Evolutionary conservation across 2,329 filamentous ascomycete genomes (phyloP).

Genomic region (Huntiella abstrusa): DNA sequence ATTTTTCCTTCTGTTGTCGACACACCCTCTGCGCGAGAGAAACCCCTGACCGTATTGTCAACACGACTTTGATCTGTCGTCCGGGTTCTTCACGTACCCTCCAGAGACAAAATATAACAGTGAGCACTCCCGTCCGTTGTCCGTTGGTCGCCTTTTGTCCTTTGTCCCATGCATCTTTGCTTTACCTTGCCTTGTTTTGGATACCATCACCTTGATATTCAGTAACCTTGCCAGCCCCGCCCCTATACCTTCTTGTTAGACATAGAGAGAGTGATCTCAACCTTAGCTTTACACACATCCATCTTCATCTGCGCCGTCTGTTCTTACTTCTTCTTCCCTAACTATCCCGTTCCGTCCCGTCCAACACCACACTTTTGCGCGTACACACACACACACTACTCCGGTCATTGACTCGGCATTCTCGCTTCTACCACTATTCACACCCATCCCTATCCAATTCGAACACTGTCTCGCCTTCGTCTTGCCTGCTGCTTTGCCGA

Average conservation of each 20-base stretch:
- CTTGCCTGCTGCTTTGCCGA: background rate
- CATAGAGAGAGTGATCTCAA: slow-evolving; percentile 4
- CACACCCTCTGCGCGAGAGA: background rate
- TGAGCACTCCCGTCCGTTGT: slow-evolving; percentile 2
- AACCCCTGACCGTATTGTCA: slow-evolving; percentile 3
- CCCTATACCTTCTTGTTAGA: background rate
- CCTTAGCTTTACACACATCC: background rate
- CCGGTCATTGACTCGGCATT: background rate
- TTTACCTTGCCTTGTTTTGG: slow-evolving; percentile 1
- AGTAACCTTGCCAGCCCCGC: background rate
- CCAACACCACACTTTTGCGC: background rate
- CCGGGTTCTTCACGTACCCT: background rate
- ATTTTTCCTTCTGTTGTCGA: too few species aligned
- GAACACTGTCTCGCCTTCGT: too few species aligned
- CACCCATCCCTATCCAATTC: background rate
- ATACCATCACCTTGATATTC: slow-evolving; percentile 2
- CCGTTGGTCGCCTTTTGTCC: background rate
- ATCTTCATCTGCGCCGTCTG: background rate
- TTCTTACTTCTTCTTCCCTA: too few species aligned
- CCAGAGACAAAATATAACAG: slow-evolving; percentile 3
- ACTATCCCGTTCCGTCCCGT: background rate
- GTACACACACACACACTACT: background rate
- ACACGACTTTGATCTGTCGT: slow-evolving; percentile 1
- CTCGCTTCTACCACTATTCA: background rate
- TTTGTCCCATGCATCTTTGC: slow-evolving; percentile 1